Percentiles rank a stretch among this genome's conserved stretches.
phyloP scores from a whole-genome alignment of 805 yeast species.

The Wickerhamomyces subpelliculosus region DNA sequence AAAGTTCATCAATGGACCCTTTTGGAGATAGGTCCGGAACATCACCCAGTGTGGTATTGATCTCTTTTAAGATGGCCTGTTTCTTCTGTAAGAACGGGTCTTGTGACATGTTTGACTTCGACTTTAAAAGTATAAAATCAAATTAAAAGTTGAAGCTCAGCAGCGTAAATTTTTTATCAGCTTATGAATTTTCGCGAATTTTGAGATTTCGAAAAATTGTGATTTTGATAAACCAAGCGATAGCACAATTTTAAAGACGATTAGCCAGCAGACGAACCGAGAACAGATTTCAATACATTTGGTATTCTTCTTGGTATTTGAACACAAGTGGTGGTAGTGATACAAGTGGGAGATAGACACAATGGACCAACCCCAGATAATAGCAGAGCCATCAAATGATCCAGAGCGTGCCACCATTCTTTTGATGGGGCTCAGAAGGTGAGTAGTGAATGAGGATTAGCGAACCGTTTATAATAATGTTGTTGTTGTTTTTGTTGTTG shows the following conservation, averaged over 20 bases:
- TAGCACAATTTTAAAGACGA: too few relatives aligned
- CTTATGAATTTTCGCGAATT: neutral
- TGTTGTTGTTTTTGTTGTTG: neutral
- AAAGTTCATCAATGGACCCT: slow-evolving; percentile 71
- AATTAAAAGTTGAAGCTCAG: too few relatives aligned
- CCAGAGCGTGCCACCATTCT: slow-evolving; percentile 69
- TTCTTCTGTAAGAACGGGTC: slow-evolving; percentile 69
- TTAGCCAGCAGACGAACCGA: too few relatives aligned
- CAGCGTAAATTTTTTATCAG: too few relatives aligned
- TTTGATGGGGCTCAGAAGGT: slow-evolving; percentile 79
- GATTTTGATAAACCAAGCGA: too few relatives aligned
- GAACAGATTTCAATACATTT: too few relatives aligned
- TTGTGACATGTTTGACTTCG: slow-evolving; percentile 4
- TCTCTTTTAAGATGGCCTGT: slow-evolving; percentile 42
- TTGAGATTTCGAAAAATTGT: too few relatives aligned
- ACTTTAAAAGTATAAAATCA: too few relatives aligned
- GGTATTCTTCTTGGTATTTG: too few relatives aligned
- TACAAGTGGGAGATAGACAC: neutral
- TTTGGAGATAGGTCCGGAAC: slow-evolving; percentile 75
- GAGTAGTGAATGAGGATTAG: slow-evolving; percentile 12
- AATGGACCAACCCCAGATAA: slow-evolving; percentile 2
- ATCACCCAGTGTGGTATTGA: slow-evolving; percentile 32
- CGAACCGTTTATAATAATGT: neutral
- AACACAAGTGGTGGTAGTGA: too few relatives aligned
- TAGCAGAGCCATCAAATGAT: slow-evolving; percentile 31